These are phyloP conservation scores for Fusarium sp. DNA, from an alignment of 2,329 filamentous ascomycete species.

Conservation along the genomic window DNA sequence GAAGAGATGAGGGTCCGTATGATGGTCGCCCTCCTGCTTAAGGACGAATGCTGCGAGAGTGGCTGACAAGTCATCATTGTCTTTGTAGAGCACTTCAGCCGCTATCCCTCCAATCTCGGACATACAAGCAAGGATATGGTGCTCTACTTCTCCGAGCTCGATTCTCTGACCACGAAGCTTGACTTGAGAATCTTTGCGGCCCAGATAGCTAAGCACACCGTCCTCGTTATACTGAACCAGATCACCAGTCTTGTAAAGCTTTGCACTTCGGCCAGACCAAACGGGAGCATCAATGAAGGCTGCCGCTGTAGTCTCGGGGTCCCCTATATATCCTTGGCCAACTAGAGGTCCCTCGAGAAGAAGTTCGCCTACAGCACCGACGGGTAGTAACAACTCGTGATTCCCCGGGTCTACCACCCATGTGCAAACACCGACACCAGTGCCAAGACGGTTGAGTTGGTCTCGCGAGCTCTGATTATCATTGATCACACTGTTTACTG, in stretches of 20 bases:
- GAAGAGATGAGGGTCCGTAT: background rate
- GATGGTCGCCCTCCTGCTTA: background rate
- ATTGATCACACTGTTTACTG: conserved; percentile 4
- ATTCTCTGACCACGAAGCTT: conserved; percentile 12
- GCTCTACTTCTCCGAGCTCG: conserved; percentile 4
- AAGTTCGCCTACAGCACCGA: conserved; percentile 5
- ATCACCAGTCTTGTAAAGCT: conserved; percentile 14
- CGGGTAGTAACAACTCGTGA: background rate
- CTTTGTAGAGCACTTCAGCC: background rate
- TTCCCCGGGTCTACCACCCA: conserved; percentile 8
- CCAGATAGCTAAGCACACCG: background rate
- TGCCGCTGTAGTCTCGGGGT: background rate
- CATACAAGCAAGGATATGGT: conserved; percentile 4
- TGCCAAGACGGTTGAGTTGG: background rate
- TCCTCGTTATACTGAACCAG: background rate
- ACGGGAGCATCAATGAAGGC: conserved; percentile 2
- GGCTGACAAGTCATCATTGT: background rate
- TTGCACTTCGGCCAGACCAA: background rate
- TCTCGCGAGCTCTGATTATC: background rate
- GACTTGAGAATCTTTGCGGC: conserved; percentile 6
- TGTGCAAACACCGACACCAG: background rate
- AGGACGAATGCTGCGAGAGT: conserved; percentile 12
- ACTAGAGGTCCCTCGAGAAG: conserved; percentile 9
- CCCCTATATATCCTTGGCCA: conserved; percentile 13
- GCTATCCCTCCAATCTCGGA: too few relatives aligned